Base-by-base conservation (phyloP, 176 grass and related monocot genomes). In the Lolium multiflorum region DNA sequence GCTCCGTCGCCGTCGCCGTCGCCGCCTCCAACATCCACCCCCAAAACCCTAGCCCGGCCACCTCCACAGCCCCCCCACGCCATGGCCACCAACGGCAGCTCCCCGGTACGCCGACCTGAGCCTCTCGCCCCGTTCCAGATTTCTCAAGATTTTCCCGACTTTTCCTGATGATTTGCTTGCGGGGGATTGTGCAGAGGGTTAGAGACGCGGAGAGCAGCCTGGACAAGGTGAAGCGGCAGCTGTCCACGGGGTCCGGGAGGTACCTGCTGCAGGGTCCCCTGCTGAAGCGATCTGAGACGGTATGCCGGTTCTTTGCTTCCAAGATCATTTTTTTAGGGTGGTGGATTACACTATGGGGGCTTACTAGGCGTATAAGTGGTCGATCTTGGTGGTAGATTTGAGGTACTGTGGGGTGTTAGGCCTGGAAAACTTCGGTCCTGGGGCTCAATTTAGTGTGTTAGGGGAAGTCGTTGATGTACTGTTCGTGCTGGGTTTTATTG, bases 281-380 rank as follows among this genome's bases (percentile, higher is more conserved):
- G 90, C 79, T 96, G 22, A 99, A 99, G 92, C 94, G 97, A 94
- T 99, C 97, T 79, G 97, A 99, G 85, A 99, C 97, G 87, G 96
- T 98, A 88, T 39, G 74, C 4, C 46, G 79, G 20, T 74, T 85
- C 58, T 54, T 54, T 35, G 11, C 9, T 50, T 51, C 62, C 4
- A 18, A n/a, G 71, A 51, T 54, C 47, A 20, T 71, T 76, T 44
- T 62, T 44, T 41, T 21, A 35, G 31, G 17, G 5, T 5, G 12
- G 26, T 37, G 54, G 21, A 38, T 22, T 21, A 46, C 22, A 31
- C 22, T 47, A 5, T 1, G 18, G 47, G 28, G 65, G 48, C 79
- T 87, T 47, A n/a, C 47, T 65, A 67, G 58, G n/a, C n/a, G 5
- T 17, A 12, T 61, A 20, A 35, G 37, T 38, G 13, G 22, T 83